phyloP scores from a whole-genome alignment of 371 early-diverging fungal species.

The Neoconidiobolus thromboides region DNA sequence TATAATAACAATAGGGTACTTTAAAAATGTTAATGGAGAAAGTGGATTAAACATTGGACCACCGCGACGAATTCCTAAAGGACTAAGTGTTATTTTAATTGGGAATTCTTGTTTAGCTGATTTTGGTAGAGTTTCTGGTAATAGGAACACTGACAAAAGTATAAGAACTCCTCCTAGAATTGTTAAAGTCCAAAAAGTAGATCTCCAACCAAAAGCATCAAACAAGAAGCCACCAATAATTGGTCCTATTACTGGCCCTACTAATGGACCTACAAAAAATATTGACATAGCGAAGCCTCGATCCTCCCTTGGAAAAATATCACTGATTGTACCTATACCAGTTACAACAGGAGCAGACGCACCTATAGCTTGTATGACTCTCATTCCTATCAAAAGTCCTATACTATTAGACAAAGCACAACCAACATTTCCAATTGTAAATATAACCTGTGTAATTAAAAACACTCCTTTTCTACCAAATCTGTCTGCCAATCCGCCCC shows the following conservation, averaged over 20 bases:
- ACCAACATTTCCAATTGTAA: constrained; percentile 31
- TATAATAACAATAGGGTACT: constrained; percentile 22
- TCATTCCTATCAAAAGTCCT: constrained; percentile 27
- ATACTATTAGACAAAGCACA: constrained; percentile 33
- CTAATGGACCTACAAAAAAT: constrained; percentile 31
- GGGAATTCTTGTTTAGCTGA: neutral
- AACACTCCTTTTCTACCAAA: constrained; percentile 44
- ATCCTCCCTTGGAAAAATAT: constrained; percentile 17
- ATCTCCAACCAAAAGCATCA: constrained; percentile 34
- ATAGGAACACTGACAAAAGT: constrained; percentile 8
- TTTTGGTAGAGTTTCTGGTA: constrained; percentile 45
- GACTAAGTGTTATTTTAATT: neutral
- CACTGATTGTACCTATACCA: constrained; percentile 48
- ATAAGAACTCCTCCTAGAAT: constrained; percentile 18
- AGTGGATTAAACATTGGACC: constrained; percentile 11
- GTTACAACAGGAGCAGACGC: constrained; percentile 46
- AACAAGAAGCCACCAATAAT: constrained; percentile 24
- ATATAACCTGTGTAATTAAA: constrained; percentile 28
- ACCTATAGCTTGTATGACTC: constrained; percentile 44
- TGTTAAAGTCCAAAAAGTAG: constrained; percentile 38
- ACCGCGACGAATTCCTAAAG: neutral
- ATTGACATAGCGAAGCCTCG: constrained; percentile 35
- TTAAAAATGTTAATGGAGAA: constrained; percentile 19
- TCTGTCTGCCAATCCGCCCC: constrained; percentile 46
- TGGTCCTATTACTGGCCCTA: constrained; percentile 23